Evolutionary conservation across 805 yeast genomes (phyloP), one percentile per base, ranked within the genome.

Genomic region (Yarrowia bubula): DNA sequence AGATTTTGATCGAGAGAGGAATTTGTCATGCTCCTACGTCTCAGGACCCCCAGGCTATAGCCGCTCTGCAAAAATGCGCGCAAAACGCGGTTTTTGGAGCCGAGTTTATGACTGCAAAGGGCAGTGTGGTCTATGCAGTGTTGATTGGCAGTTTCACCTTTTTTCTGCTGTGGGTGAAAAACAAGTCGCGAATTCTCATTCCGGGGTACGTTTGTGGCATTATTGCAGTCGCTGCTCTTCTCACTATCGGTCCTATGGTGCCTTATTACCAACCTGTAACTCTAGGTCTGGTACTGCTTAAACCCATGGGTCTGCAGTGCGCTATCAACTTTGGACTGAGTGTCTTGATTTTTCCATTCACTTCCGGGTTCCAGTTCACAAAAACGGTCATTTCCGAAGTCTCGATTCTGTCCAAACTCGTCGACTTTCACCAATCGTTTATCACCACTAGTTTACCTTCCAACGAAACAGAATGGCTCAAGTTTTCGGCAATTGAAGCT

Each of bases 201-300:
- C 57, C 57, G 2, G 57, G 57, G 4, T 50, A 50, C 33, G 32
- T 50, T 1, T 50, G 57, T 35, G 57, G 57, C 4, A n/a, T 50
- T 15, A 50, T 50, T n/a, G 42, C 42, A 6, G 13, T 50, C 22
- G 22, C 42, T 37, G 57, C 22, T 17, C 17, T 50, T 3, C 15
- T 50, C 10, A 33, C 57, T 8, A 8, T 18, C 0, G 57, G 32
- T 22, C 57, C 41, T 15, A 35, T 50, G 42, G 33, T 50, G 4
- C 57, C 57, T 8, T 35, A 35, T 17, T 50, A 28, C 15, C 33
- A 35, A 6, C 57, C 57, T 10, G 13, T 33, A 7, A 38, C 41
- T 8, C 2, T 50, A 9, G 57, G 57, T 0, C 15, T 35, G 8
- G 42, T 38, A 4, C 17, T 50, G 2, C 32, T 50, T 6, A 50